Conservation (phyloP, 2,329 filamentous ascomycete genomes). For the Colletotrichum acutatum region DNA sequence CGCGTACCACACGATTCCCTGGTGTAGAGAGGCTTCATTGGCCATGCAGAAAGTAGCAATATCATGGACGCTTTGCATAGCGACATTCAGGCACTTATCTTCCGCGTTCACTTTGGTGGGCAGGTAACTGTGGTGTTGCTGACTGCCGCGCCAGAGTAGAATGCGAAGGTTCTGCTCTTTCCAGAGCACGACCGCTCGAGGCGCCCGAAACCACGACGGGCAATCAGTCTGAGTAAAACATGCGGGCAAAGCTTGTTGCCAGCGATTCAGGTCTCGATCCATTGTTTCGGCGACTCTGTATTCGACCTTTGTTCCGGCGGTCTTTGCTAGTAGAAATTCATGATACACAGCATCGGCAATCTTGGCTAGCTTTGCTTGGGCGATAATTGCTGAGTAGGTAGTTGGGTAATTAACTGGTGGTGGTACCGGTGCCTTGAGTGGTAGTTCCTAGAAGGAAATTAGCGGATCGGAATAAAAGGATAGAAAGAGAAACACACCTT, state of each 20-base stretch:
- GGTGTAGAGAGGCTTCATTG: constrained; percentile 41
- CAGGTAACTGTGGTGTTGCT: constrained; percentile 48
- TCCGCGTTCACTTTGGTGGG: constrained; percentile 40
- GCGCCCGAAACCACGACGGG: constrained; percentile 48
- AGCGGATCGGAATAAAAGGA: too few species aligned
- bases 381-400: constrained; percentile 51
- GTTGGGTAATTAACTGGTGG: constrained; percentile 49
- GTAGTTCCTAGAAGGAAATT: constrained; percentile 3
- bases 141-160: constrained; percentile 51
- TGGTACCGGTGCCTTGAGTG: constrained; percentile 6
- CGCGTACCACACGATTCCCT: constrained; percentile 53
- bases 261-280: constrained; percentile 47
- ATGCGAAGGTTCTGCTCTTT: constrained; percentile 55
- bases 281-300: constrained; percentile 51
- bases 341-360: constrained; percentile 54
- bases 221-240: constrained; percentile 46
- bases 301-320: constrained; percentile 46
- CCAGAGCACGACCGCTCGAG: constrained; percentile 52
- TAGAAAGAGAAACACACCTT: constrained; percentile 40
- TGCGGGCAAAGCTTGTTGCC: constrained; percentile 45
- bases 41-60: constrained; percentile 49
- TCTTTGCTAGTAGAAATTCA: constrained; percentile 50
- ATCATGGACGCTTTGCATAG: constrained; percentile 48
- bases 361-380: constrained; percentile 53
- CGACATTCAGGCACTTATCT: constrained; percentile 49